These are phyloP conservation scores for Helenozyma rhizophorensis DNA, from an alignment of 805 yeast species.

Conservation along the genomic window DNA sequence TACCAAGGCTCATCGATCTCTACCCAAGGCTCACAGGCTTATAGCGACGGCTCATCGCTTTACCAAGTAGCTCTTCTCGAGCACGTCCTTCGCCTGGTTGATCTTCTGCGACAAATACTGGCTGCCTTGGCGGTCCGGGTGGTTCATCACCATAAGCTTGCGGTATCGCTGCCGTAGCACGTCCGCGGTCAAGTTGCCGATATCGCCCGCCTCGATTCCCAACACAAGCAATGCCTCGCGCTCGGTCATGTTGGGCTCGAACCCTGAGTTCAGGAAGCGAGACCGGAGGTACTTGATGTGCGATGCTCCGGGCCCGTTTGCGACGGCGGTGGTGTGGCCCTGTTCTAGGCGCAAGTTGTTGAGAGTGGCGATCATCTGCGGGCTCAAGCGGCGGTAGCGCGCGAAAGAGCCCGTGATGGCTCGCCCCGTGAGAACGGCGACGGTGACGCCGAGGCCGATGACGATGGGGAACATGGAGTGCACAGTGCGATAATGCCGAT, in stretches of 20 bases:
- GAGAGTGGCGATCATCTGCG: conserved; percentile 18
- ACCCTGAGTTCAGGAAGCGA: conserved; percentile 24
- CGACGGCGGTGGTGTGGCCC: conserved; percentile 5
- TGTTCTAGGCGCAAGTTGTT: conserved; percentile 14
- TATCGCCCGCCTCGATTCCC: conserved; percentile 40
- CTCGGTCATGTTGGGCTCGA: conserved; percentile 37
- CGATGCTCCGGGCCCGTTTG: conserved; percentile 8
- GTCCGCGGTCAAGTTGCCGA: conserved; percentile 21
- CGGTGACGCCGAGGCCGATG: conserved; percentile 15
- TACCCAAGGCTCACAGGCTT: too few relatives aligned
- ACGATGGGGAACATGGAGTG: conserved; percentile 12
- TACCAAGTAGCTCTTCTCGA: conserved; percentile 37
- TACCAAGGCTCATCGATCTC: too few relatives aligned
- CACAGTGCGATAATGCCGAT: conserved; percentile 6
- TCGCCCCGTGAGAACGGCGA: conserved; percentile 14
- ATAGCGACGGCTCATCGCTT: too few relatives aligned
- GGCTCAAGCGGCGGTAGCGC: conserved; percentile 13
- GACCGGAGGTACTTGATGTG: conserved; percentile 16
- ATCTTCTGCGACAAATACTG: conserved; percentile 37
- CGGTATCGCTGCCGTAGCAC: conserved; percentile 32
- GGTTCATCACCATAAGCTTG: conserved; percentile 36
- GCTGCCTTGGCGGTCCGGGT: conserved; percentile 41
- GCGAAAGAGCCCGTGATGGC: conserved; percentile 9
- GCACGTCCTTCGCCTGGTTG: conserved; percentile 40
- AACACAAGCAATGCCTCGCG: conserved; percentile 37